Base-by-base conservation (phyloP, 2,329 filamentous ascomycete genomes). In the Monosporascus sp. region DNA sequence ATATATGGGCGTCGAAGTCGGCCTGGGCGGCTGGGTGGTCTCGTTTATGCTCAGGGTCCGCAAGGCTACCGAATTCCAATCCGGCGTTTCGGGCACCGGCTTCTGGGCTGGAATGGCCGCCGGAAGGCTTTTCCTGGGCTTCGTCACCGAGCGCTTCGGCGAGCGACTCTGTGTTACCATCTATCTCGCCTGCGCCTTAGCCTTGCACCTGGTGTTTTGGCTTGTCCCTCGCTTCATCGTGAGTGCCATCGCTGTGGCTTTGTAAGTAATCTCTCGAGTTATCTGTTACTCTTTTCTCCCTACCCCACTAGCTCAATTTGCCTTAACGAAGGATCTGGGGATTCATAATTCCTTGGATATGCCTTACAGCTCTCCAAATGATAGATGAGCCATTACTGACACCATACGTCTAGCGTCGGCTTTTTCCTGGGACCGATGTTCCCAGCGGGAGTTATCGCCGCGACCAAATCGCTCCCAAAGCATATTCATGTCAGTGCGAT, bases 61-160 rank as follows among this genome's bases (percentile, higher is more conserved):
- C 16, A 69, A 86, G 38, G 89, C 85, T 3, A 78, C 76, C 24
- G 74, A 83, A 0, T 93, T 94, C 63, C 78, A 84, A 2, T 85
- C 87, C 37, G 90, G 90, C 3, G 82, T 94, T 72, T 84, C 83
- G 0, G 86, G 85, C 0, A 93, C 89, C 0, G 86, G 89, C 0
- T 95, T 93, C 72, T 96, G 91, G 91, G 79, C 90, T 44, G 91
- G 90, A 0, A 78, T 95, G 58, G 92, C 89, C 0, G 68, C 90
- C 0, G 90, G 91, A 0, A 77, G 91, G 1, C 73, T 94, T 3
- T 67, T 85, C 0, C 70, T 95, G 17, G 89, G 89, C 0, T 94
- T 95, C 60, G 74, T 92, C 3, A 95, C 90, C 1, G 85, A 86
- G 2, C 74, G 78, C 2, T 74, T 90, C 19, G 89, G 89, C 0